Evolutionary conservation across 768 basidiomycete genomes (phyloP), one percentile per base, ranked within the genome.

Genomic region (Leccinellum luteum): DNA sequence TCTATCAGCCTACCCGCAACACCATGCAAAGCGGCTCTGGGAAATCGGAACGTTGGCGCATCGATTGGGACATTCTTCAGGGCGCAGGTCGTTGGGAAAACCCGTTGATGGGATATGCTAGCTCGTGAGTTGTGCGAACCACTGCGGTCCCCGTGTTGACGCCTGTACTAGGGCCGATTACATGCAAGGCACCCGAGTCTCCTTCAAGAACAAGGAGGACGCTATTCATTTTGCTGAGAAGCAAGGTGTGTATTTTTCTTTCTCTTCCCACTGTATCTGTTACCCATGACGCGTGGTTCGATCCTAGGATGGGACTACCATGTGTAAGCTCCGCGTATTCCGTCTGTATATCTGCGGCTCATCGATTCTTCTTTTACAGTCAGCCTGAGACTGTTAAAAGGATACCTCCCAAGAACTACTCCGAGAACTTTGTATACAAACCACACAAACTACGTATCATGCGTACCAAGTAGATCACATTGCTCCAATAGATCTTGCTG

Each of bases 81-180:
- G 93, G 95, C 32, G 86, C 83, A 28, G 94, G 92, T 13, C 82
- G 96, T 52, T 99, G 96, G 96, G 94, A 98, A 81, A 99, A 98
- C 69, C 92, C 93, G 4, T 72, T 99, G 63, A 99, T 98, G 92
- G 96, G 96, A 45, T 99, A 84, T 80, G 95, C 94, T 0, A 91
- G 88, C 77, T 94, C 93, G 90, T 95, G 70, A 75, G 90, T 81
- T 13, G n/a, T 56, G 25, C 6, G 31, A 34, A 32, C 28, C 14
- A 52, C 49, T 17, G 28, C 4, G 61, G 54, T 35, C 32, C 4
- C 13, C 17, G 25, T 45, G 47, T 59, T 32, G 17, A 64, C 28
- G 2, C 32, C 23, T 31, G 44, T 19, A 17, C 59, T 48, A 93
- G 92, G 61, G 94, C 93, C 56, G 94, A 98, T 74, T 98, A 97